Conservation (phyloP, 2,329 filamentous ascomycete genomes). For the Venturia oleaginea region DNA sequence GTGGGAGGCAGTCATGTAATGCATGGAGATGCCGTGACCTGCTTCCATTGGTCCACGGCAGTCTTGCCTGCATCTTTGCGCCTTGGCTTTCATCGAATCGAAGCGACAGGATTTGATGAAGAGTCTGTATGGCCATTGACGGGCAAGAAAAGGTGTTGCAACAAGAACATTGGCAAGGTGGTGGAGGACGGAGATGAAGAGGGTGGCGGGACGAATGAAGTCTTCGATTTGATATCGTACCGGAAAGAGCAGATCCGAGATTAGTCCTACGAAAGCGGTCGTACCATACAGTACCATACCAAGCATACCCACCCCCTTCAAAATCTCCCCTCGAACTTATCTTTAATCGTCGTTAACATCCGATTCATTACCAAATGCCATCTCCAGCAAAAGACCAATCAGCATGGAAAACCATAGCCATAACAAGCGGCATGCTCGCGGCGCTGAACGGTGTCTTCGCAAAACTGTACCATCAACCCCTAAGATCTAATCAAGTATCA, state of each 20-base stretch:
- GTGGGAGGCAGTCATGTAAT: neutral
- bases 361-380: neutral
- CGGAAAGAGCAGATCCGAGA: too few relatives aligned
- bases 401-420: constrained; percentile 54
- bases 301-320: too few relatives aligned
- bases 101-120: neutral
- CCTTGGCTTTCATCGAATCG: neutral
- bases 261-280: too few relatives aligned
- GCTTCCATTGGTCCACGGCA: neutral
- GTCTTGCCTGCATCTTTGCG: neutral
- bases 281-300: too few relatives aligned
- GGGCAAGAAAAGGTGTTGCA: too few relatives aligned
- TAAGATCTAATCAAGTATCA: neutral
- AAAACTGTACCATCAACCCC: constrained; percentile 40
- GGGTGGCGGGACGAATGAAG: too few relatives aligned
- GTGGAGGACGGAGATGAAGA: too few relatives aligned
- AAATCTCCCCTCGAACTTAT: too few relatives aligned
- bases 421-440: constrained; percentile 68
- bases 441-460: constrained; percentile 78
- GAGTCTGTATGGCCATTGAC: too few relatives aligned
- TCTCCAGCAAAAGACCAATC: neutral
- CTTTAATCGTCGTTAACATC: neutral
- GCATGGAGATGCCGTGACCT: neutral
- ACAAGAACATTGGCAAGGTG: too few relatives aligned
- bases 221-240: too few relatives aligned